These are phyloP conservation scores for Globisporangium lucens DNA, from an alignment of 352 stramenopile species.

Conservation along the genomic window DNA sequence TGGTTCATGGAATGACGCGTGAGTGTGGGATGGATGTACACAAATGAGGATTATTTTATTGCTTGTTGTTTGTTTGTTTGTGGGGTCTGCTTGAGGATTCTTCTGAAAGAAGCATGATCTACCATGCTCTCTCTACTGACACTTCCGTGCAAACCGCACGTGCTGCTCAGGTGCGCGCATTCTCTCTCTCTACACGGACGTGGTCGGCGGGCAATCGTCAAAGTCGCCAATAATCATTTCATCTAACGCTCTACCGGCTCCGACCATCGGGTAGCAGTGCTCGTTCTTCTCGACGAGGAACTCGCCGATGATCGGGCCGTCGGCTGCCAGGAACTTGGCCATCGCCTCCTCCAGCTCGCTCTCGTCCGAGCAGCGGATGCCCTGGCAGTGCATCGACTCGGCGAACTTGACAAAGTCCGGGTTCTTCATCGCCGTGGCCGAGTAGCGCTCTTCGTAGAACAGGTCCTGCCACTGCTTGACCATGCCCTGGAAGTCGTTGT, in stretches of 20 bases:
- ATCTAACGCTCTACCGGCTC: slow-evolving; percentile 85
- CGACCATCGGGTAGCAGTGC: slow-evolving; percentile 95
- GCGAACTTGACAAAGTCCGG: slow-evolving; percentile 94
- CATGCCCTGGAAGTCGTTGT: slow-evolving; percentile 98
- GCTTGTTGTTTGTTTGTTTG: not conserved
- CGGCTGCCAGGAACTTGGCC: slow-evolving; percentile 91
- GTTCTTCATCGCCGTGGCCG: slow-evolving; percentile 89
- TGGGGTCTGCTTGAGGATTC: not conserved
- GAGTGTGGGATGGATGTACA: not conserved
- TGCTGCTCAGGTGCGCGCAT: not conserved
- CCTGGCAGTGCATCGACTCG: slow-evolving; percentile 92
- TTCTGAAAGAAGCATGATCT: not conserved
- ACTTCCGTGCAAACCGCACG: not conserved
- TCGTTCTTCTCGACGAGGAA: slow-evolving; percentile 95
- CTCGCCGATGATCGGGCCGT: slow-evolving; percentile 92
- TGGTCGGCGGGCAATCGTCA: slow-evolving; percentile 90
- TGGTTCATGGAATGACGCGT: not conserved
- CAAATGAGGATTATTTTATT: not conserved
- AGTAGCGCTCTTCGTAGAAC: slow-evolving; percentile 96
- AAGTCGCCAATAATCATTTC: slow-evolving; percentile 97
- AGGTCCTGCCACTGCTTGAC: slow-evolving; percentile 97
- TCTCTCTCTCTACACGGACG: slow-evolving; percentile 75
- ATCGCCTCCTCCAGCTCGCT: slow-evolving; percentile 90
- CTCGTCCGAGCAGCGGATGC: slow-evolving; percentile 85
- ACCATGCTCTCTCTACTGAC: not conserved